Conservation (phyloP, 495 filamentous ascomycete genomes). For the Collariella sp. region DNA sequence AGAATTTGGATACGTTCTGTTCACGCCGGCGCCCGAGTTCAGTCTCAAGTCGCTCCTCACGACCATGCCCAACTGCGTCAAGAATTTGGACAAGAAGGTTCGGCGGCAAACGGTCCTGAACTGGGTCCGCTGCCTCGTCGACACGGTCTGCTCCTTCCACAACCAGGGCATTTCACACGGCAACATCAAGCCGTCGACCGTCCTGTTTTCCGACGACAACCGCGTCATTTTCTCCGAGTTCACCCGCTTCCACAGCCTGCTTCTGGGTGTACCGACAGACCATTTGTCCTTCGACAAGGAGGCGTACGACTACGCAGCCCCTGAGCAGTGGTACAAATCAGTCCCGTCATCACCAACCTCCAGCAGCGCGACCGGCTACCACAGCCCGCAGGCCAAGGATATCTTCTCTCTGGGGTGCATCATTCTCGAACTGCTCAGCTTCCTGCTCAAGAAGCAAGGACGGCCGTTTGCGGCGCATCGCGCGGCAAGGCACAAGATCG, state of each 20-base stretch:
- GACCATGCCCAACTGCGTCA: constrained; percentile 56
- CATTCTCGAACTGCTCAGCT: constrained; percentile 59
- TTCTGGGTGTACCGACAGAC: constrained; percentile 32
- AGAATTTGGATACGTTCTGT: constrained; percentile 63
- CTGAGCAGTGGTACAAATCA: constrained; percentile 61
- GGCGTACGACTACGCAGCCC: constrained; percentile 78
- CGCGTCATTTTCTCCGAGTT: constrained; percentile 66
- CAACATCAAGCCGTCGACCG: constrained; percentile 75
- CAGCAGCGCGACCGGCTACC: constrained; percentile 22
- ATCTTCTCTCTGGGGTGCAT: constrained; percentile 71
- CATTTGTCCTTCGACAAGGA: constrained; percentile 57
- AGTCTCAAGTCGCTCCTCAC: constrained; percentile 72
- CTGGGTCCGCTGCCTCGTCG: constrained; percentile 82
- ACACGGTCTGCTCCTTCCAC: constrained; percentile 71
- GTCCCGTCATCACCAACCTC: constrained; percentile 25
- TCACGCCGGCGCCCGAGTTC: constrained; percentile 64
- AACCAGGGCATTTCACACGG: constrained; percentile 62
- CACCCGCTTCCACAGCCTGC: constrained; percentile 47
- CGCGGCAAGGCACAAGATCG: constrained; percentile 53
- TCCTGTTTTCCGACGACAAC: constrained; percentile 64
- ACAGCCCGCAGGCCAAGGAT: constrained; percentile 49
- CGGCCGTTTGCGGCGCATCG: constrained; percentile 67
- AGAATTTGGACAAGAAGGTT: constrained; percentile 61
- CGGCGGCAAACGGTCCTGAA: constrained; percentile 61
- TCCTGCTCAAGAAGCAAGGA: constrained; percentile 63